Percentiles rank a stretch among this genome's conserved stretches.
Evolutionary conservation across 2,329 filamentous ascomycete genomes (phyloP).

Genomic region (Arthroderma sp.): DNA sequence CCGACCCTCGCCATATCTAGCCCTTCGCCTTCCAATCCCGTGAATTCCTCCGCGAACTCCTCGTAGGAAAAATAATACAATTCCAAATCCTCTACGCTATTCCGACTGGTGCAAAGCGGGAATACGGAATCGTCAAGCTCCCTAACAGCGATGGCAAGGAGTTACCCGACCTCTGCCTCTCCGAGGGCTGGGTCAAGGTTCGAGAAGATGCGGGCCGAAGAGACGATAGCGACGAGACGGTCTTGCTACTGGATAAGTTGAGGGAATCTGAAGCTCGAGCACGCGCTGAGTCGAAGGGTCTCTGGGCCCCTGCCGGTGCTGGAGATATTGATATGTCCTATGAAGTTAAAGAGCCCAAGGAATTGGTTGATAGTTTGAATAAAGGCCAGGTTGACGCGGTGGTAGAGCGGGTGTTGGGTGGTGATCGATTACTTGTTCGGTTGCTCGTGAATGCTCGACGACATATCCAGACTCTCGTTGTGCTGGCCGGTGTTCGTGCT

Average conservation of each 20-base stretch:
- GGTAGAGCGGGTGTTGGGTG: conserved; percentile 80
- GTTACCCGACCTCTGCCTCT: conserved; percentile 69
- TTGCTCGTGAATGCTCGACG: conserved; percentile 67
- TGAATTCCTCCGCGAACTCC: conserved; percentile 72
- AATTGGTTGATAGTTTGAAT: conserved; percentile 71
- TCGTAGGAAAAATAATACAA: conserved; percentile 75
- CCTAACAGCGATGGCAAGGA: conserved; percentile 64
- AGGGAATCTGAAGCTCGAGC: conserved; percentile 65
- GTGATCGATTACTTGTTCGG: conserved; percentile 77
- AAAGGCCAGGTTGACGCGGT: conserved; percentile 72
- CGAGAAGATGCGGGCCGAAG: conserved; percentile 81
- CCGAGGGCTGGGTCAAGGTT: conserved; percentile 84
- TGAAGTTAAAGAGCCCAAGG: conserved; percentile 62
- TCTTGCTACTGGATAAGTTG: conserved; percentile 60
- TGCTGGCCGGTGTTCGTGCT: conserved; percentile 77
- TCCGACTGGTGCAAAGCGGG: conserved; percentile 59
- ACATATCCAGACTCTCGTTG: conserved; percentile 77
- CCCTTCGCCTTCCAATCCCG: conserved; percentile 87
- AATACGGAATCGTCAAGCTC: conserved; percentile 72
- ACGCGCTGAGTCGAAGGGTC: conserved; percentile 62
- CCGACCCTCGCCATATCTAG: conserved; percentile 22
- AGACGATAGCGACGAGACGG: conserved; percentile 67
- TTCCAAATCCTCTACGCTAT: conserved; percentile 81
- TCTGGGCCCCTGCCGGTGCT: conserved; percentile 52
- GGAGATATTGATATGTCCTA: conserved; percentile 62